Evolutionary conservation across 177 flowering plant species (phyloP), one percentile per base, ranked within the genome.

Genomic region (Tripterygium wilfordii): DNA sequence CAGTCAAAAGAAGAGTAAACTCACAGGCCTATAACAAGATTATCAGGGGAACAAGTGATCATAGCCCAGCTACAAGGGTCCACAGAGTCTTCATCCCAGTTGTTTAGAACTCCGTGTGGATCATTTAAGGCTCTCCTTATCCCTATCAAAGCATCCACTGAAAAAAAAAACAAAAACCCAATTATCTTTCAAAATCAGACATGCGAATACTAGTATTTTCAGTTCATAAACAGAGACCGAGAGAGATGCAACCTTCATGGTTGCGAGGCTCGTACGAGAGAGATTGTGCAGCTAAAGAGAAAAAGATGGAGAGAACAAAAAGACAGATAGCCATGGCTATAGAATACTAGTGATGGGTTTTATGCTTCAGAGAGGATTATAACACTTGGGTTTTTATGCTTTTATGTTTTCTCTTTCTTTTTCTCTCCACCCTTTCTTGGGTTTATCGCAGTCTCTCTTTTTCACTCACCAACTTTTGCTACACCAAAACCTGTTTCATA

Each of bases 1-100:
- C 3, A 13, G 38, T 6, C 3, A 27, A 10, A 42, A 45, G 16
- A 17, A 15, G 39, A 51, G 24, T 48, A 17, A 55, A 78, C 84
- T 66, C 50, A 90, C 98, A 90, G 51, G 48, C 77, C 88, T 49
- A 72, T 62, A 41, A 90, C 98, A 29, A 79, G 76, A 56, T 85
- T 88, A 13, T 83, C 88, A 50, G 79, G 21, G 10, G 94, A 83
- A 42, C 98, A 90, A 67, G 96, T 88, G 61, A 90, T 74, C 95
- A 88, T 78, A 42, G 88, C 71, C 96, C 96, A 90, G 60, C 96
- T 83, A 63, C 98, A 90, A 29, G 98, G 98, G 56, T 90, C 98
- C 6, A 79, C 98, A 25, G 98, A 85, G 55, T 62, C 71, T 56
- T 78, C 95, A 69, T 90, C 98, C 98, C 98, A 90, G 70, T 79